These are phyloP conservation scores for Populus nigra DNA, from an alignment of 345 rosid genomes.

Conservation along the genomic window DNA sequence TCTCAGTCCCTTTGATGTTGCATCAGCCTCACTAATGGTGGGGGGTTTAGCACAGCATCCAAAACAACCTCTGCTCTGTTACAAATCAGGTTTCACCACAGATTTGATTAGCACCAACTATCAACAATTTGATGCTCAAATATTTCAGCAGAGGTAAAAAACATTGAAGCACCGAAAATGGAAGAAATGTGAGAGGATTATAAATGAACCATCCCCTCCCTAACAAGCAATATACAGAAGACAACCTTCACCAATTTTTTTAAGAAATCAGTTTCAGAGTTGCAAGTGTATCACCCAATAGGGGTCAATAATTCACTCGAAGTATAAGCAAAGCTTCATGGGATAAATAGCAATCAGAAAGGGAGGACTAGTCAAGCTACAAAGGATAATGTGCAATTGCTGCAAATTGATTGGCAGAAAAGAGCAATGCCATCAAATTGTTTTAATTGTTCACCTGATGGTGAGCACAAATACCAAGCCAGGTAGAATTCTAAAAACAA, in stretches of 20 bases:
- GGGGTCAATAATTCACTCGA: neutral
- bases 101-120: constrained; percentile 36
- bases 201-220: neutral
- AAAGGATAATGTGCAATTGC: neutral
- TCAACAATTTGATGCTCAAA: neutral
- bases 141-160: neutral
- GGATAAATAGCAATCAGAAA: neutral
- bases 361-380: neutral
- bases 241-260: neutral
- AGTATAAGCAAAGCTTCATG: neutral
- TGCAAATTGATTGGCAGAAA: neutral
- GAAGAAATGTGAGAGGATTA: neutral
- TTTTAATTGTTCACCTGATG: neutral
- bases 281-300: neutral
- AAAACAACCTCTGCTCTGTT: constrained; percentile 96
- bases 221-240: neutral
- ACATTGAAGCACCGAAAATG: neutral
- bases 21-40: constrained; percentile 41
- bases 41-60: constrained; percentile 63
- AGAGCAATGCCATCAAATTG: neutral
- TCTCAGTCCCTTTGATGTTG: constrained; percentile 52
- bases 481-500: neutral
- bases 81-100: constrained; percentile 46
- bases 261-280: neutral
- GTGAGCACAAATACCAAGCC: neutral